Conservation (phyloP, 2,329 filamentous ascomycete genomes). For the Diaporthe sp. region DNA sequence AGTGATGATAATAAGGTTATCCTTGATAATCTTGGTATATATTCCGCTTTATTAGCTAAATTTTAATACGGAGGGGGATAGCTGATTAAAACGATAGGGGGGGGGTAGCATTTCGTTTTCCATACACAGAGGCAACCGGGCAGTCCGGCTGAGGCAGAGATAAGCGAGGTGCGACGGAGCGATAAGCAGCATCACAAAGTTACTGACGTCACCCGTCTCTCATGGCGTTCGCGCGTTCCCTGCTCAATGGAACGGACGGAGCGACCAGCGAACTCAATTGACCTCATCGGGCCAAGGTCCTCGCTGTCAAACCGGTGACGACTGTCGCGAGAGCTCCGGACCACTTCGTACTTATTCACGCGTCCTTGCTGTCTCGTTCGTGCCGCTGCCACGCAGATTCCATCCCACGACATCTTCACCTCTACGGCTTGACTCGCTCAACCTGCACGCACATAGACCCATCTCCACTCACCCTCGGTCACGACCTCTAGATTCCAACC, state of each 20-base stretch:
- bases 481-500: neutral
- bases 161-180: neutral
- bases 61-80: too few relatives aligned
- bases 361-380: neutral
- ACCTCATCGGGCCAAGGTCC: conserved; percentile 12
- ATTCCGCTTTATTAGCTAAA: too few relatives aligned
- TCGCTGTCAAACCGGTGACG: conserved; percentile 16
- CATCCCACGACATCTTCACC: neutral
- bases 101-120: too few relatives aligned
- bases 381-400: too few relatives aligned
- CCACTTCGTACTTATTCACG: conserved; percentile 24
- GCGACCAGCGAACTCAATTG: conserved; percentile 3
- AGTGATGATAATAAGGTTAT: too few relatives aligned
- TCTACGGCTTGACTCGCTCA: neutral
- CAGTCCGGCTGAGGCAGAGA: neutral
- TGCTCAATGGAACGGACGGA: conserved; percentile 8
- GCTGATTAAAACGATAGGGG: too few relatives aligned
- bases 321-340: conserved; percentile 17
- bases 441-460: neutral
- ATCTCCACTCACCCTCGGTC: conserved; percentile 7
- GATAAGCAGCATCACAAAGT: neutral
- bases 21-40: too few relatives aligned
- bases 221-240: conserved; percentile 20
- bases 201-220: conserved; percentile 26
- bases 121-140: neutral